Percentiles rank a stretch among this genome's conserved stretches.
Evolutionary conservation across 129 eudicot genomes (phyloP).

Genomic region (carrot (Daucus carota)): DH1_v3.0 NC_030386.2:29452501-29453000

Average conservation of each 20-base stretch:
- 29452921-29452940: conserved; percentile 66
- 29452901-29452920: conserved; percentile 69
- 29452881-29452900: conserved; percentile 37
- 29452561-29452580: conserved; percentile 59
- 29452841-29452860: not conserved
- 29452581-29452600: conserved; percentile 67
- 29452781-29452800: conserved; percentile 27
- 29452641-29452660: conserved; percentile 39
- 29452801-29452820: conserved; percentile 13
- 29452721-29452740: conserved; percentile 44
- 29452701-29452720: conserved; percentile 32
- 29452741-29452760: conserved; percentile 22
- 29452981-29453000: conserved; percentile 24
- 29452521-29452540: not conserved
- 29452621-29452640: conserved; percentile 34
- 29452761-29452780: conserved; percentile 22
- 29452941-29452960: conserved; percentile 28
- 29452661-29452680: conserved; percentile 54
- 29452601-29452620: conserved; percentile 64
- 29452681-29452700: conserved; percentile 23
- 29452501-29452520: not conserved
- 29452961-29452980: conserved; percentile 35
- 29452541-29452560: conserved; percentile 56
- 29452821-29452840: not conserved
- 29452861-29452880: not conserved